These are phyloP conservation scores for Leccinum proximum DNA, from an alignment of 1,284 basidiomycete genomes.

Conservation along the genomic window DNA sequence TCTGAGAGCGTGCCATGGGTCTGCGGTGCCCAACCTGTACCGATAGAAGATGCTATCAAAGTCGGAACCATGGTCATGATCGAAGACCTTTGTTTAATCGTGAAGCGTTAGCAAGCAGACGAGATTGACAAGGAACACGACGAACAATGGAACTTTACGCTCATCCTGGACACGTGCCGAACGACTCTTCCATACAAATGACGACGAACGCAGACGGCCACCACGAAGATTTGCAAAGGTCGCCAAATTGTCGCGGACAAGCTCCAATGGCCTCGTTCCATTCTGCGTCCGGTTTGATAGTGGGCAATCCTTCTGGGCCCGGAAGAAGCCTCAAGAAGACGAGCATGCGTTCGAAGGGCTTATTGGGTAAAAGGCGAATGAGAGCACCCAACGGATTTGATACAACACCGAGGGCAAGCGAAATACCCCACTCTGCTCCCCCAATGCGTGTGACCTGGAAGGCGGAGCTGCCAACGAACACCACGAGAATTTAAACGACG, in stretches of 20 bases:
- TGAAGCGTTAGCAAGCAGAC: constrained; percentile 7
- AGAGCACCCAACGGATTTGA: constrained; percentile 88
- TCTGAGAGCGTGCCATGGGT: constrained; percentile 60
- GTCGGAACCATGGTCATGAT: constrained; percentile 90
- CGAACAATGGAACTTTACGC: constrained; percentile 39
- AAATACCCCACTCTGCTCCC: constrained; percentile 92
- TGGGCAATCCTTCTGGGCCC: constrained; percentile 70
- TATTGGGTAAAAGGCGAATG: constrained; percentile 82
- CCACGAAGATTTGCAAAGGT: constrained; percentile 84
- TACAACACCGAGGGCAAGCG: constrained; percentile 81
- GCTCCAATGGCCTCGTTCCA: constrained; percentile 70
- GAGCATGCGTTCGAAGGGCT: constrained; percentile 75
- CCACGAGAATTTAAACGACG: constrained; percentile 84
- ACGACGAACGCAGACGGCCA: constrained; percentile 80
- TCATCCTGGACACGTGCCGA: constrained; percentile 54
- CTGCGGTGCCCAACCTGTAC: constrained; percentile 71
- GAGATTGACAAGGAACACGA: constrained; percentile 7
- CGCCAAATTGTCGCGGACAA: constrained; percentile 83
- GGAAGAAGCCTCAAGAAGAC: constrained; percentile 64
- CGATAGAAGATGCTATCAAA: constrained; percentile 82
- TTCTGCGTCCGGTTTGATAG: constrained; percentile 55
- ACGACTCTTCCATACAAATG: constrained; percentile 79
- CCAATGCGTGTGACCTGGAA: constrained; percentile 86
- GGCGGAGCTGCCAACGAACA: constrained; percentile 89
- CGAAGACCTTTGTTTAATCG: constrained; percentile 42